Conservation (phyloP, 371 early-diverging fungal species). For the Parasitella parasitica region DNA sequence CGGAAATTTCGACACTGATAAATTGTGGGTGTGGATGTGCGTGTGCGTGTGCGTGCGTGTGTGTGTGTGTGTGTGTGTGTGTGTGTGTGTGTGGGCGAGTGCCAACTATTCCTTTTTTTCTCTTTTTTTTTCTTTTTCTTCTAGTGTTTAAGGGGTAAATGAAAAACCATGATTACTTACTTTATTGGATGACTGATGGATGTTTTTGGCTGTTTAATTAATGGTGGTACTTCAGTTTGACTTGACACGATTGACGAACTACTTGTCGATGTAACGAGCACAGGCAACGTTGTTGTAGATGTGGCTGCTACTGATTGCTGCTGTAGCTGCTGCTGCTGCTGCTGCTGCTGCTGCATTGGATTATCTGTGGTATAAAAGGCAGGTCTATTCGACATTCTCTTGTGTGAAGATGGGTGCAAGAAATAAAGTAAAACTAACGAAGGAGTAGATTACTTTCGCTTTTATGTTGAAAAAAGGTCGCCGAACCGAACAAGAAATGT, state of each 20-base stretch:
- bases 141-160: not conserved
- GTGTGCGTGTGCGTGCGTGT: too few species aligned
- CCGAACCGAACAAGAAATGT: too few species aligned
- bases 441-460: too few species aligned
- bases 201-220: slow-evolving; percentile 33
- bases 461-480: too few species aligned
- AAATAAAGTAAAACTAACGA: not conserved
- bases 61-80: too few species aligned
- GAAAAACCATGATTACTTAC: slow-evolving; percentile 26
- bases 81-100: too few species aligned
- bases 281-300: not conserved
- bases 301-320: not conserved
- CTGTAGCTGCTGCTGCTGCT: not conserved
- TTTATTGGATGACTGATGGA: slow-evolving; percentile 61
- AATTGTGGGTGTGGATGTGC: too few species aligned
- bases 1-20: not conserved
- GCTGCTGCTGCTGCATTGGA: not conserved
- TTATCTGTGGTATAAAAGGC: not conserved
- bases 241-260: not conserved
- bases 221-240: not conserved
- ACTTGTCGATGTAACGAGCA: not conserved
- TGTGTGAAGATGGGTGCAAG: not conserved
- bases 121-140: too few species aligned
- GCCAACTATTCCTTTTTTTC: too few species aligned
- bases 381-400: not conserved